Evolutionary conservation across 371 early-diverging fungal genomes (phyloP).

Genomic region (Aphelidium insulamus): DNA sequence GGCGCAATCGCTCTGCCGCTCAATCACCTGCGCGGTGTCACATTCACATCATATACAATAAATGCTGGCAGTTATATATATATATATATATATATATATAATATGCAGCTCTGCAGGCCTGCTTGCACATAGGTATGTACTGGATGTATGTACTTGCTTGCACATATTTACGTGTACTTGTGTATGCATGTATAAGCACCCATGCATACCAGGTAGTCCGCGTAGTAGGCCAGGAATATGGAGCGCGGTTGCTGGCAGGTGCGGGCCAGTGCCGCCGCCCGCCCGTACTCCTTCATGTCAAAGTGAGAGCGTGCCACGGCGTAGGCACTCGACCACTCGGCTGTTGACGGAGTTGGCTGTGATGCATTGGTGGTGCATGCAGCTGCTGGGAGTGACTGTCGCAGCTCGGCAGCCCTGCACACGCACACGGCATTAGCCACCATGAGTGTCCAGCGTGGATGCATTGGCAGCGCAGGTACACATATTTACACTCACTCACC

Average conservation of each 20-base stretch:
- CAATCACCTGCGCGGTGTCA: too few relatives aligned
- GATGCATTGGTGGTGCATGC: conserved; percentile 4
- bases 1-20: too few relatives aligned
- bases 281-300: conserved; percentile 41
- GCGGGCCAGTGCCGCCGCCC: conserved; percentile 23
- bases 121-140: not conserved
- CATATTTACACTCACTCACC: conserved; percentile 14
- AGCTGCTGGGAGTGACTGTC: conserved; percentile 15
- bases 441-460: not conserved
- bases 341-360: conserved; percentile 8
- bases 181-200: not conserved
- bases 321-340: conserved; percentile 20
- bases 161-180: not conserved
- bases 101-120: not conserved
- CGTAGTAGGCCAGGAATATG: conserved; percentile 38
- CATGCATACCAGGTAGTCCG: conserved; percentile 29
- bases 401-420: conserved; percentile 40
- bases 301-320: conserved; percentile 44
- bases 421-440: not conserved
- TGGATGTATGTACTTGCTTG: not conserved
- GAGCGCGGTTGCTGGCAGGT: conserved; percentile 20
- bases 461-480: not conserved
- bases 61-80: too few relatives aligned
- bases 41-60: too few relatives aligned
- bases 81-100: conserved; percentile 1